Evolutionary conservation across 2,329 filamentous ascomycete genomes (phyloP).

Genomic region (Microsporum ferrugineum): DNA sequence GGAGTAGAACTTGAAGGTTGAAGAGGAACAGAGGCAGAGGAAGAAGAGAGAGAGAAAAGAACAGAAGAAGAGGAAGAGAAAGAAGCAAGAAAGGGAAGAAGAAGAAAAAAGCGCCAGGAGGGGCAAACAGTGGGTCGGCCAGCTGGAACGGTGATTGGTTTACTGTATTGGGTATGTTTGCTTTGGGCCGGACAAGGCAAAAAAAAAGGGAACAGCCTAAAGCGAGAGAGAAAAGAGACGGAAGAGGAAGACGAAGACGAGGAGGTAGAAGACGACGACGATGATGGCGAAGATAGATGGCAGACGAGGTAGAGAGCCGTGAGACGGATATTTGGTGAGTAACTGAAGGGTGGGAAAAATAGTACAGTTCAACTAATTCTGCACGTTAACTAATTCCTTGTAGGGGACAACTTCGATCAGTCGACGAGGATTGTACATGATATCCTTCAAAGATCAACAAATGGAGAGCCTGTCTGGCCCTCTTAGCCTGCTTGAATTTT

Average conservation of each 20-base stretch:
- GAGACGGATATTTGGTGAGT: background rate
- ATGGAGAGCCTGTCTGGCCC: background rate
- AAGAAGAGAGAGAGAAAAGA: conserved; percentile 22
- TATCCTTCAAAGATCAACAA: background rate
- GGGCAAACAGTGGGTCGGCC: conserved; percentile 4
- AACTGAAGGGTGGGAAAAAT: no score
- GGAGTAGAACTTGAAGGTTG: conserved; percentile 14
- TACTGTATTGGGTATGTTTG: conserved; percentile 12
- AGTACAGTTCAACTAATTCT: no score
- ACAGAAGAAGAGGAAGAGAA: conserved; percentile 19
- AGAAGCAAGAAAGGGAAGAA: conserved; percentile 13
- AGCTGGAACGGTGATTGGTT: background rate
- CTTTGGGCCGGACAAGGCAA: conserved; percentile 28
- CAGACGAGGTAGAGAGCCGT: background rate
- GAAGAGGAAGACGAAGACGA: background rate
- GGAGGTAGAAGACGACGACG: background rate
- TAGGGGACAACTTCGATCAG: background rate
- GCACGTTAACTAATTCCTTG: no score
- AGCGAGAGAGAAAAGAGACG: background rate
- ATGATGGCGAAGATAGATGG: background rate
- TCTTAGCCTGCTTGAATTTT: background rate
- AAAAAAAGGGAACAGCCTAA: background rate
- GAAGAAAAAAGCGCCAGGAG: conserved; percentile 12
- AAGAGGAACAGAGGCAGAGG: conserved; percentile 20
- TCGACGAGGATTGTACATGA: background rate